Conservation (phyloP, 2,329 filamentous ascomycete genomes). For the Aspergillus pseudotamarii region DNA sequence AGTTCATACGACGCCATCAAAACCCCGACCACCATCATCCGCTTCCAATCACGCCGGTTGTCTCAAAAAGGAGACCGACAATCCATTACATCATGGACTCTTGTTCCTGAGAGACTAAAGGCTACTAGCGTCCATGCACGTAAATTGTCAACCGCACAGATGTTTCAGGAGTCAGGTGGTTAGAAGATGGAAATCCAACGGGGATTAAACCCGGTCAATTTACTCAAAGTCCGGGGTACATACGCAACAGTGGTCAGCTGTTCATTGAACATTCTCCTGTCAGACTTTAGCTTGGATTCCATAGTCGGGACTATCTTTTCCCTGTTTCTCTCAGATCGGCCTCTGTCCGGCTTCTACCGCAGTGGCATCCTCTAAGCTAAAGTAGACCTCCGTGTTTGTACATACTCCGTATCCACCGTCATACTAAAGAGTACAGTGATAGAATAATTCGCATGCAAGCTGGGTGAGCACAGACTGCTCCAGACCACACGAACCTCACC, state of each 20-base stretch:
- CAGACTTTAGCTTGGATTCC: neutral
- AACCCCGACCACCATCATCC: neutral
- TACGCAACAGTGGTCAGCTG: conserved; percentile 6
- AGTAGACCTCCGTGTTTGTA: no score
- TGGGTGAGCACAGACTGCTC: neutral
- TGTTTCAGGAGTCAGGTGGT: conserved; percentile 16
- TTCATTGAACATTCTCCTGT: neutral
- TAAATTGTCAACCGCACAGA: conserved; percentile 10
- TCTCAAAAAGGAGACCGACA: conserved; percentile 3
- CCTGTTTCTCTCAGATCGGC: neutral
- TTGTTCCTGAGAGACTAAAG: neutral
- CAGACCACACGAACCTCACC: neutral
- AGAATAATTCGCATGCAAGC: neutral
- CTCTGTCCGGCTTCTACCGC: neutral
- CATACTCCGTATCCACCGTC: no score
- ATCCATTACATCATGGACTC: conserved; percentile 14
- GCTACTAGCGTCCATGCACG: conserved; percentile 5
- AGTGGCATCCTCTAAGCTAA: neutral
- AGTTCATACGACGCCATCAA: neutral
- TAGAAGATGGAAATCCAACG: neutral
- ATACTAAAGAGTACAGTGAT: neutral
- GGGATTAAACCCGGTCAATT: conserved; percentile 1
- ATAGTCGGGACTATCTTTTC: neutral
- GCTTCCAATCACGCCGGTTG: neutral
- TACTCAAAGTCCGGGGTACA: conserved; percentile 9